Evolutionary conservation across 495 filamentous ascomycete species (phyloP).

Genomic region (Articulospora tetracladia): DNA sequence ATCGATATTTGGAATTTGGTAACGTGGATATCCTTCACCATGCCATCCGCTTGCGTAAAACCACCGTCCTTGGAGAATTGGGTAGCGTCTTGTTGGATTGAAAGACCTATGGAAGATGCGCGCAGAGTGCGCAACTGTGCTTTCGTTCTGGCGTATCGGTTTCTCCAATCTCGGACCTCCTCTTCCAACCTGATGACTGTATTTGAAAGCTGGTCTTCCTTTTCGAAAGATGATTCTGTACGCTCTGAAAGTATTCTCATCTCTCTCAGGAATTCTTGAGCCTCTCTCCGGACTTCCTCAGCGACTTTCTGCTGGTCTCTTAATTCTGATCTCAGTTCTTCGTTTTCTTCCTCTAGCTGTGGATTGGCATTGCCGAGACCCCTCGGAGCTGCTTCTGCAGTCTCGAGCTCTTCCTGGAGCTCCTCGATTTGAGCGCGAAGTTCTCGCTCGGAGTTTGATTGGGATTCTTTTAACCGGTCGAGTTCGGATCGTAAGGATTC

Average conservation of each 20-base stretch:
- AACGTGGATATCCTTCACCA: conserved; percentile 86
- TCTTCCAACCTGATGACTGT: conserved; percentile 72
- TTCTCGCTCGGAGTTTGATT: conserved; percentile 57
- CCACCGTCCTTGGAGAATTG: conserved; percentile 64
- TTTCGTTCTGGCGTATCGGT: conserved; percentile 81
- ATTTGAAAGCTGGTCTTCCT: conserved; percentile 69
- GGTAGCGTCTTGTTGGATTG: conserved; percentile 60
- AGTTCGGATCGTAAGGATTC: conserved; percentile 73
- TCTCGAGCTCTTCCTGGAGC: conserved; percentile 44
- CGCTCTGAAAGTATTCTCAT: conserved; percentile 84
- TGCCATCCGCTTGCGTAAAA: conserved; percentile 65
- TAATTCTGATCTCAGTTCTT: conserved; percentile 65
- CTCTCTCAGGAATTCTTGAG: conserved; percentile 77
- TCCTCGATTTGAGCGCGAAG: conserved; percentile 63
- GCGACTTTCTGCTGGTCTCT: conserved; percentile 78
- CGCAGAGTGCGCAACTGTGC: conserved; percentile 80
- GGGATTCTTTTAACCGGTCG: conserved; percentile 63
- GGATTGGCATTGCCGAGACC: conserved; percentile 36
- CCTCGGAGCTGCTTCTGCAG: conserved; percentile 22
- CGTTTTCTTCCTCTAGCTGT: conserved; percentile 67
- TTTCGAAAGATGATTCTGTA: conserved; percentile 72
- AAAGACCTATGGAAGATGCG: conserved; percentile 70
- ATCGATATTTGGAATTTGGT: conserved; percentile 94
- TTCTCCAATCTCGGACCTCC: conserved; percentile 84
- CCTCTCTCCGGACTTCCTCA: conserved; percentile 82